Conservation (phyloP, 768 basidiomycete genomes). For the Asterophora lycoperdoides region DNA sequence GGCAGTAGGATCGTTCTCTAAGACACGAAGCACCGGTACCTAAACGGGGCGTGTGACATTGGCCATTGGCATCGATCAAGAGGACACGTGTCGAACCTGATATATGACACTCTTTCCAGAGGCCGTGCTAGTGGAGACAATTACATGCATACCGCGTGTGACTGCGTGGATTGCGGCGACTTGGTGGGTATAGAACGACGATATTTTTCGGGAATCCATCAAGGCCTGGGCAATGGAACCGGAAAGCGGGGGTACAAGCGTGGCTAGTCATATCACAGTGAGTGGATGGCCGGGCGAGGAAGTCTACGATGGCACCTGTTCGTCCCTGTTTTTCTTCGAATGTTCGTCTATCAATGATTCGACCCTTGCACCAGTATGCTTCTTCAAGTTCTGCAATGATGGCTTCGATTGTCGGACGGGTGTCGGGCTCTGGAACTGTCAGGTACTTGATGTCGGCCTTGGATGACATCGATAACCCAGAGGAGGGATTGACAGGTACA, state of each 20-base stretch:
- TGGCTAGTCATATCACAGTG: conserved; percentile 27
- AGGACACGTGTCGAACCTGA: conserved; percentile 43
- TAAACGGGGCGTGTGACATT: conserved; percentile 20
- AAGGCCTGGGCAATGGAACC: conserved; percentile 52
- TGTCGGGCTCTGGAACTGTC: conserved; percentile 35
- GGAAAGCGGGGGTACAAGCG: conserved; percentile 56
- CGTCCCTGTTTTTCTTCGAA: conserved; percentile 49
- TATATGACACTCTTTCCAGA: conserved; percentile 89
- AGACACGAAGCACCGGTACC: conserved; percentile 65
- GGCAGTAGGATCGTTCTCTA: conserved; percentile 55
- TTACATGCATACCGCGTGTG: conserved; percentile 57
- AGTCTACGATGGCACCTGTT: conserved; percentile 32
- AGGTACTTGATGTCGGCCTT: conserved; percentile 17
- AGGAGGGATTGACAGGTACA: conserved; percentile 61
- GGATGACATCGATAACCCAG: conserved; percentile 4
- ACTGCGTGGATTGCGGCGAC: conserved; percentile 67
- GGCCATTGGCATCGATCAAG: not conserved
- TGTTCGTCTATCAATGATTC: conserved; percentile 58
- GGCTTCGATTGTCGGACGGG: conserved; percentile 53
- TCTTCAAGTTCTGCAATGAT: conserved; percentile 55
- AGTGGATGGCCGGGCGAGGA: not conserved
- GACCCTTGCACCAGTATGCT: conserved; percentile 64
- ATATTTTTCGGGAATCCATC: conserved; percentile 53
- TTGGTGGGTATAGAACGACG: conserved; percentile 66
- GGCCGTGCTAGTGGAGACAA: conserved; percentile 87